Percentiles rank a stretch among this genome's conserved stretches.
phyloP scores from a whole-genome alignment of 2,329 filamentous ascomycete species.

The Botrytis byssoidea region DNA sequence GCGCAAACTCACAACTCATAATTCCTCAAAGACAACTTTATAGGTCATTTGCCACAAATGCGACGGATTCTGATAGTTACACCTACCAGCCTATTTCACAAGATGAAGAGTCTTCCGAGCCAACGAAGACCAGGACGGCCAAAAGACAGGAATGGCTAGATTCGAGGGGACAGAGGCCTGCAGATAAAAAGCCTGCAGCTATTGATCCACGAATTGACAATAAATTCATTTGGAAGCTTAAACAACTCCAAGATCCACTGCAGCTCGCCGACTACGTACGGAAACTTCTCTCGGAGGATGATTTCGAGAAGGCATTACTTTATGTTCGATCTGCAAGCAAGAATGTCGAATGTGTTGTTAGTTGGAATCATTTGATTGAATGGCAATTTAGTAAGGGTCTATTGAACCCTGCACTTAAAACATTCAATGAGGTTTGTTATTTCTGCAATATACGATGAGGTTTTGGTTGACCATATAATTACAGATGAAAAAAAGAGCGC shows the following conservation, averaged over 20 bases:
- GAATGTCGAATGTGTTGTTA: constrained; percentile 63
- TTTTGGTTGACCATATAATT: neutral
- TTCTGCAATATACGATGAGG: neutral
- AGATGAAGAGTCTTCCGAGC: neutral
- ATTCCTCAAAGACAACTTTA: constrained; percentile 4
- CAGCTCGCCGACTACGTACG: constrained; percentile 69
- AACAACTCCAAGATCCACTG: constrained; percentile 57
- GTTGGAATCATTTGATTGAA: constrained; percentile 85
- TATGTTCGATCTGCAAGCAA: constrained; percentile 70
- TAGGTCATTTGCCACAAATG: constrained; percentile 11
- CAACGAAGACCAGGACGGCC: constrained; percentile 2
- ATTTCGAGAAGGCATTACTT: constrained; percentile 64
- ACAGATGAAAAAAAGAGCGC: constrained; percentile 91
- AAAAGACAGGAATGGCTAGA: constrained; percentile 30
- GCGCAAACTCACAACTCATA: constrained; percentile 17
- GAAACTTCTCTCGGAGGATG: constrained; percentile 55
- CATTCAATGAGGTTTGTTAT: constrained; percentile 77
- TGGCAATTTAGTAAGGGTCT: constrained; percentile 62
- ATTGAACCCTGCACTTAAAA: constrained; percentile 66
- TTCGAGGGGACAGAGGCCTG: constrained; percentile 29
- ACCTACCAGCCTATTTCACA: constrained; percentile 9
- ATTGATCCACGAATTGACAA: constrained; percentile 12
- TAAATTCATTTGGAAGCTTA: constrained; percentile 30
- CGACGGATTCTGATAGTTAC: neutral
- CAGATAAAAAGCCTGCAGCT: constrained; percentile 16